Evolutionary conservation across 1,284 basidiomycete species (phyloP).

Genomic region (Hypsizygus ulmarius): DNA sequence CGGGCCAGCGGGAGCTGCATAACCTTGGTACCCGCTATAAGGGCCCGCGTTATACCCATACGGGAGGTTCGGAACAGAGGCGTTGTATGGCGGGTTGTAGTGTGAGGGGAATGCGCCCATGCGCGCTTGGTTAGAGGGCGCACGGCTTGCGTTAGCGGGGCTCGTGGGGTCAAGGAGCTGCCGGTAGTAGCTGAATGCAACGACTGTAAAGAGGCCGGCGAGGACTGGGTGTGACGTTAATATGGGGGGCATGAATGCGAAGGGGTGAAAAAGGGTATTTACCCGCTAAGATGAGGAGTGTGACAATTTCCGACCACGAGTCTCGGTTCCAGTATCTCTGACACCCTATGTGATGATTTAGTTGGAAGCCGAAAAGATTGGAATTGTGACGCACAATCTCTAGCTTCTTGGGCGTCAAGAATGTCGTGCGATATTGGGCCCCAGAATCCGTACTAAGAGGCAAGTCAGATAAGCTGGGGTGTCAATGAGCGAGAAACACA

Average conservation of each 20-base stretch:
- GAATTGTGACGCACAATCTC: slow-evolving; percentile 39
- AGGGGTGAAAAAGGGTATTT: slow-evolving; percentile 19
- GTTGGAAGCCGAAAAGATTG: background rate
- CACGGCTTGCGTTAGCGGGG: slow-evolving; percentile 31
- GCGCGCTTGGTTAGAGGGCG: slow-evolving; percentile 30
- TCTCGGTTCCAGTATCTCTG: slow-evolving; percentile 51
- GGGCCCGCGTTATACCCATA: slow-evolving; percentile 14
- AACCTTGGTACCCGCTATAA: slow-evolving; percentile 15
- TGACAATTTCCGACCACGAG: slow-evolving; percentile 64
- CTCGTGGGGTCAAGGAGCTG: slow-evolving; percentile 67
- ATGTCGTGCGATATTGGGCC: slow-evolving; percentile 40
- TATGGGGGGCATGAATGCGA: slow-evolving; percentile 20
- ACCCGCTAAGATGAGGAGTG: slow-evolving; percentile 50
- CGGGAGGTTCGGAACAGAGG: slow-evolving; percentile 21
- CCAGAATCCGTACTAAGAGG: slow-evolving; percentile 42
- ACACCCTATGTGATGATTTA: slow-evolving; percentile 46
- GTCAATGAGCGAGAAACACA: slow-evolving; percentile 24
- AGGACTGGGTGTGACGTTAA: slow-evolving; percentile 37
- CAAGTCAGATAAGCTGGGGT: slow-evolving; percentile 4
- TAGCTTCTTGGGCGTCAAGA: slow-evolving; percentile 39
- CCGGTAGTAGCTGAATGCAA: slow-evolving; percentile 68
- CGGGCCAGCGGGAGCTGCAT: slow-evolving; percentile 44
- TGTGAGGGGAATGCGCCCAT: slow-evolving; percentile 33
- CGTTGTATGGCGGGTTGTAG: slow-evolving; percentile 41
- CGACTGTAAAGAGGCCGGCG: slow-evolving; percentile 56